Conservation (phyloP, 768 basidiomycete genomes). For the Tricholoma sp. region DNA sequence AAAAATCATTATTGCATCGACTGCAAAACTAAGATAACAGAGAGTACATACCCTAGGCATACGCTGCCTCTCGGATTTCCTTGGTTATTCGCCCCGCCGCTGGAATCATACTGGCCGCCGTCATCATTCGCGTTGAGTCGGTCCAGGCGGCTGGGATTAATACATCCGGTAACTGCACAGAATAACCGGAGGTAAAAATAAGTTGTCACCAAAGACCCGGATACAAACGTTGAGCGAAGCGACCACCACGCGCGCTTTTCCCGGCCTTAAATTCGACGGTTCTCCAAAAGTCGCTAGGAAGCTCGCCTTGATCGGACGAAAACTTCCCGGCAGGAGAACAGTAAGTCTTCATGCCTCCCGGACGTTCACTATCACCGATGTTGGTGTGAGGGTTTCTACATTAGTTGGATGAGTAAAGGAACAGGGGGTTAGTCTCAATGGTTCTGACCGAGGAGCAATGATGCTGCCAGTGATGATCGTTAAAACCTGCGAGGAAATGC, state of each 20-base stretch:
- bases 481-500: not conserved
- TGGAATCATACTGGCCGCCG: constrained; percentile 55
- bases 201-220: not conserved
- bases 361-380: constrained; percentile 49
- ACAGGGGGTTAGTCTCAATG: not conserved
- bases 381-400: constrained; percentile 30
- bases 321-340: constrained; percentile 39
- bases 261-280: constrained; percentile 41
- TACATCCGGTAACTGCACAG: constrained; percentile 48
- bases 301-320: constrained; percentile 34
- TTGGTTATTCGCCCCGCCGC: constrained; percentile 39
- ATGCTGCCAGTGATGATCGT: not conserved
- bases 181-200: not conserved
- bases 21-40: not conserved
- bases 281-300: constrained; percentile 43
- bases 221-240: constrained; percentile 10
- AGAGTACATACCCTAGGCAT: constrained; percentile 21
- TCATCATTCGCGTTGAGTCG: constrained; percentile 40
- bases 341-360: constrained; percentile 47
- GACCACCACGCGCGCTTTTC: constrained; percentile 24
- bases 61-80: constrained; percentile 48
- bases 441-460: not conserved
- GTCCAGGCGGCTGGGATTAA: constrained; percentile 33
- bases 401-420: not conserved
- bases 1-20: not conserved